Percentiles rank a stretch among this genome's conserved stretches.
Evolutionary conservation across 2,329 filamentous ascomycete species (phyloP).

Genomic region (Hypoxylon sp.): DNA sequence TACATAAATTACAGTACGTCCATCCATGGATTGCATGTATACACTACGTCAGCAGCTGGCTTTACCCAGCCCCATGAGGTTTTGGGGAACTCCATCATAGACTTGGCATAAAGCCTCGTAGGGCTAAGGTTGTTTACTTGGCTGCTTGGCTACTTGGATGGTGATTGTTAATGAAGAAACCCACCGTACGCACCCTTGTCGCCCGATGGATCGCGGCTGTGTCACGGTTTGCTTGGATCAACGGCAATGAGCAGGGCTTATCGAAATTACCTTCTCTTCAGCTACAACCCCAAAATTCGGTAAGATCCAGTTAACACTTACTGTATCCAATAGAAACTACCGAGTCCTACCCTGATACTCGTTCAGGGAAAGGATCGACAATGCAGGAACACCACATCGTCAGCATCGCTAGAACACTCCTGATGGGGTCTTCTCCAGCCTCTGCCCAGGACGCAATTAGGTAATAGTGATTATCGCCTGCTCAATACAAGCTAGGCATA

Average conservation of each 20-base stretch:
- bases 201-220: slow-evolving; percentile 11
- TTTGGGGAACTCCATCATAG: not conserved
- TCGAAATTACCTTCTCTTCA: slow-evolving; percentile 19
- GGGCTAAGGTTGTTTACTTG: not conserved
- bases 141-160: no score
- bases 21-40: not conserved
- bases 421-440: slow-evolving; percentile 8
- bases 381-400: slow-evolving; percentile 26
- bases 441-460: slow-evolving; percentile 18
- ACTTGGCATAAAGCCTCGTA: not conserved
- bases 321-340: slow-evolving; percentile 13
- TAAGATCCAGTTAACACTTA: slow-evolving; percentile 8
- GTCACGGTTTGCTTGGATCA: not conserved
- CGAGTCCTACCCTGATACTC: not conserved
- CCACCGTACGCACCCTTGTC: not conserved
- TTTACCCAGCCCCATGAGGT: not conserved
- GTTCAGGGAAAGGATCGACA: slow-evolving; percentile 30
- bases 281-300: slow-evolving; percentile 15
- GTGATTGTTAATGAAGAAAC: not conserved
- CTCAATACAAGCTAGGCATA: not conserved
- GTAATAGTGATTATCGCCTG: slow-evolving; percentile 13
- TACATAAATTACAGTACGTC: no score
- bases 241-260: slow-evolving; percentile 3
- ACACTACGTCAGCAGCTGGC: not conserved
- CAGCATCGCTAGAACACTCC: slow-evolving; percentile 16